Conservation (phyloP, 2,329 filamentous ascomycete species). For the Cladosporium austrohemisphaericum region DNA sequence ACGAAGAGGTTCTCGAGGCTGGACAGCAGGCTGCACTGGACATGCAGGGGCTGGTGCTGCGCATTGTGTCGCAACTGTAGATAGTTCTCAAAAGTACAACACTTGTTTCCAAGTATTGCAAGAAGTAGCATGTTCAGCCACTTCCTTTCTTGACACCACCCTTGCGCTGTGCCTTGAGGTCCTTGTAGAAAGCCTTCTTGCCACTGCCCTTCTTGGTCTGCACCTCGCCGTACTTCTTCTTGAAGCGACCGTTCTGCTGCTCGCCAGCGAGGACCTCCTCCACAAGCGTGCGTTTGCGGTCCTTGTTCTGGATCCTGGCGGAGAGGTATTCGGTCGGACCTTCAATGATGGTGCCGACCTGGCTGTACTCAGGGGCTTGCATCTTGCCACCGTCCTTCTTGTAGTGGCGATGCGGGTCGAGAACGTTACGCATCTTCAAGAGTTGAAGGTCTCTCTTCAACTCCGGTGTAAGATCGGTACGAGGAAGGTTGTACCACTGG, state of each 20-base stretch:
- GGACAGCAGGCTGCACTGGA: slow-evolving; percentile 58
- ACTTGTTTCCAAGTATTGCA: slow-evolving; percentile 10
- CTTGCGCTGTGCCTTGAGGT: slow-evolving; percentile 60
- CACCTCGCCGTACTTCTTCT: slow-evolving; percentile 81
- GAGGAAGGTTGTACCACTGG: slow-evolving; percentile 84
- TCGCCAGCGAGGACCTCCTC: slow-evolving; percentile 75
- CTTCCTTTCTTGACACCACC: slow-evolving; percentile 33
- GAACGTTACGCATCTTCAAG: slow-evolving; percentile 79
- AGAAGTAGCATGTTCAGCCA: slow-evolving; percentile 16
- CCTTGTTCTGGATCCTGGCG: slow-evolving; percentile 75
- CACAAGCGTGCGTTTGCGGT: slow-evolving; percentile 80
- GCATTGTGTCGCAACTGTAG: slow-evolving; percentile 42
- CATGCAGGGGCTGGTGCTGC: slow-evolving; percentile 54
- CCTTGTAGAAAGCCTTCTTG: slow-evolving; percentile 86
- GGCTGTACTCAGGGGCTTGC: slow-evolving; percentile 74
- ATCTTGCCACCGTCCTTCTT: slow-evolving; percentile 76
- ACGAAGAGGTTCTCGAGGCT: slow-evolving; percentile 62
- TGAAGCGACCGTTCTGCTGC: slow-evolving; percentile 66
- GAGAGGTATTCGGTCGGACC: slow-evolving; percentile 85
- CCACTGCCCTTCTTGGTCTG: slow-evolving; percentile 79
- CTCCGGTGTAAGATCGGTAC: slow-evolving; percentile 77
- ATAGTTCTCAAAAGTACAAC: slow-evolving; percentile 12
- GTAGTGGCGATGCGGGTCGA: slow-evolving; percentile 87
- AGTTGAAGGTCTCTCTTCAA: slow-evolving; percentile 87
- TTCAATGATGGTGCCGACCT: slow-evolving; percentile 83